phyloP scores from a whole-genome alignment of 345 rosid genomes.

The Corymbia maculata region DNA sequence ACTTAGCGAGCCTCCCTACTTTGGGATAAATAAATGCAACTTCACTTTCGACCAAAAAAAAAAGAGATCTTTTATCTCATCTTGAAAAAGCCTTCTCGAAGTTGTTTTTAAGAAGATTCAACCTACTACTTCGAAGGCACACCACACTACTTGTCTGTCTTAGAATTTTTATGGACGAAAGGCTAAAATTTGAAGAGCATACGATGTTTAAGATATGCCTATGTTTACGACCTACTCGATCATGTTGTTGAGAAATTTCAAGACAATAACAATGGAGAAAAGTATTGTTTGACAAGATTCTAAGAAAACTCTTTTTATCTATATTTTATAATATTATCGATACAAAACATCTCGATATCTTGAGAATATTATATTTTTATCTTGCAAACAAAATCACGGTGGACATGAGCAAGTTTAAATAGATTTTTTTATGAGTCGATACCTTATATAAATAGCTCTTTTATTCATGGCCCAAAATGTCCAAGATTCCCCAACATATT shows the following conservation, averaged over 20 bases:
- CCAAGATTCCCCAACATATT: not conserved
- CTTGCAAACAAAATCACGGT: not conserved
- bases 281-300: not conserved
- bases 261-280: not conserved
- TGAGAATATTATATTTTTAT: not conserved
- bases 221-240: not conserved
- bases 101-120: not conserved
- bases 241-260: not conserved
- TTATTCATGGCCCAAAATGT: not conserved
- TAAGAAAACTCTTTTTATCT: not conserved
- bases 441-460: not conserved
- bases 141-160: not conserved
- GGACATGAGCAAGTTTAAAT: not conserved
- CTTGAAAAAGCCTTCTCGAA: not conserved
- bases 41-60: too few species aligned
- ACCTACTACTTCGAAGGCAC: not conserved
- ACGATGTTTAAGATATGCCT: not conserved
- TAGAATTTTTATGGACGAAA: not conserved
- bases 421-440: not conserved
- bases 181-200: not conserved
- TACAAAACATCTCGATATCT: not conserved
- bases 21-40: too few species aligned
- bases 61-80: too few species aligned
- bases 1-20: too few species aligned
- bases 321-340: not conserved